Evolutionary conservation across 2,329 filamentous ascomycete species (phyloP), one percentile per base, ranked within the genome.

Genomic region (Trichoderma atroviride): DNA sequence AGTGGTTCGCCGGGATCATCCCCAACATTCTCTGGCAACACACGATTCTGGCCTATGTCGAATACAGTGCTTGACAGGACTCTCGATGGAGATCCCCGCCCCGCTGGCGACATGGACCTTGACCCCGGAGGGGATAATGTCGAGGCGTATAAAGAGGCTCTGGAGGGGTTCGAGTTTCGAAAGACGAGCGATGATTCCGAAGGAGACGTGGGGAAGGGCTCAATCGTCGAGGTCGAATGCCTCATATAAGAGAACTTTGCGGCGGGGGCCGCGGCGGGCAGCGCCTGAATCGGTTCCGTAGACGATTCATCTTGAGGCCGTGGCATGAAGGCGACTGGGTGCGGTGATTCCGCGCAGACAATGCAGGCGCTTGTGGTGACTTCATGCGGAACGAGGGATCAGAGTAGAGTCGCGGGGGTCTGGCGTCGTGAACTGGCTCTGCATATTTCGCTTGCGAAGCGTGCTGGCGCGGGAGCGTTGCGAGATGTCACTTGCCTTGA

Each of bases 51-150:
- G 16, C 81, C 79, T 37, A 81, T 80, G 37, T 84, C 84, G 71
- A 88, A 88, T 47, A 91, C 83, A 29, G 89, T 89, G 50, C 87
- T 83, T 2, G 88, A 84, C 31, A 87, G 82, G 67, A 83, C 80
- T 59, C 83, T 84, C n/a, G 86, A 87, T 5, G 88, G 85, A 16
- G 87, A 86, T 29, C 86, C 83, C 69, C 87, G 84, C 55, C 87
- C 87, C 69, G 86, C 86, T 29, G 91, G 91, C 10, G 91, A 93
- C 73, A 87, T 86, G 43, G 91, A 88, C 71, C 91, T 86, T 57
- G 90, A 92, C 22, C 86, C 87, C 0, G 89, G 87, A 9, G 89
- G 89, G n/a, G 89, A 88, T 33, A 91, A 83, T 4, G 89, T 90
- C 22, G 89, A 88, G 58, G 89, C 84, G 81, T 92, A 85, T 74